Base-by-base conservation (phyloP, 2,329 filamentous ascomycete species). In the Neonectria neomacrospora region DNA sequence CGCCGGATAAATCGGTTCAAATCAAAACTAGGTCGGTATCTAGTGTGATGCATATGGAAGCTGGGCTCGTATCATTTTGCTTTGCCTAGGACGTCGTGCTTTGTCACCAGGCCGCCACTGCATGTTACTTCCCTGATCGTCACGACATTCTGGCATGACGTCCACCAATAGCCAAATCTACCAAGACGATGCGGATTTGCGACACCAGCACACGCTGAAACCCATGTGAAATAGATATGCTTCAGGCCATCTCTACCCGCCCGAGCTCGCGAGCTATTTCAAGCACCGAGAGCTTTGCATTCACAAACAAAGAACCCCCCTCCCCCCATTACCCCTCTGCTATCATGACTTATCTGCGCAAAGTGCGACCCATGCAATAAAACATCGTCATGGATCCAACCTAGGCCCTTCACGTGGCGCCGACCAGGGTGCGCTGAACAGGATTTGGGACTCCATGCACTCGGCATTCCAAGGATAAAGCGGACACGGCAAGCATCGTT, bases 391-490 rank as follows among this genome's bases (percentile, higher is more conserved):
- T 57, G 18, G 53, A 57, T 53, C 18, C 18, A 16, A 28, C 26
- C 32, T 10, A 26, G 28, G 18, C 10, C 44, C 37, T 58, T 54
- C 37, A 50, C 41, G 60, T 58, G 48, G 37, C 48, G 47, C 39
- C 20, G 41, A 52, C 54, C 23, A 42, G 48, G 54, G 32, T 53
- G 23, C 8, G 9, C 37, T 12, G 11, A 41, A 18, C 45, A 52
- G 48, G 53, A 23, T 61, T 54, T 53, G 22, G 48, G 47, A 22
- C 42, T n/a, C n/a, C n/a, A n/a, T n/a, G n/a, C n/a, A n/a, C n/a
- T 52, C 5, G 22, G 11, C n/a, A 56, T 22, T 23, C 26, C 51
- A 54, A 42, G n/a, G 48, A 52, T 48, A 26, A 53, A 26, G 32
- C 42, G 26, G 50, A 41, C 44, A 16, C 4, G 5, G 10, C 47